phyloP scores from a whole-genome alignment of 257 asterid species.

The Paulownia fortunei region DNA sequence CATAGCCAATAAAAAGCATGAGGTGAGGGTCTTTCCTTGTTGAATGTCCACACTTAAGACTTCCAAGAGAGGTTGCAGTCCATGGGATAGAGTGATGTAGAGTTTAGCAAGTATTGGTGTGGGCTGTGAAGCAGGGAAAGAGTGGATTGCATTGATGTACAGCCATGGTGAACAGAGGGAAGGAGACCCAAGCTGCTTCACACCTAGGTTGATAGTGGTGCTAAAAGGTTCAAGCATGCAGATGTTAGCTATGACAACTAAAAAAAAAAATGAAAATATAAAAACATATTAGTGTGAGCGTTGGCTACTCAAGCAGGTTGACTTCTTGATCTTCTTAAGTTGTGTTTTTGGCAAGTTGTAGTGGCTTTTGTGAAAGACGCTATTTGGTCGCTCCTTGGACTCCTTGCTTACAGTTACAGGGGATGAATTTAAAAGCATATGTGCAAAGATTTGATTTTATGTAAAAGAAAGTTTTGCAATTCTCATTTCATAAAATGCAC shows the following conservation, averaged over 20 bases:
- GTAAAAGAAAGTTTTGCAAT: neutral
- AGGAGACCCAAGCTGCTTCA: neutral
- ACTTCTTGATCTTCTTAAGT: neutral
- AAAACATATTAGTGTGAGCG: neutral
- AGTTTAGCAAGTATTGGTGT: neutral
- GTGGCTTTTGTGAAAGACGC: neutral
- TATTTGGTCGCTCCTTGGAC: neutral
- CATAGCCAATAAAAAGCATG: neutral
- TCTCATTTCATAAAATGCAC: conserved; percentile 11
- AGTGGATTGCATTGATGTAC: neutral
- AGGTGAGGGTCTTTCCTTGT: neutral
- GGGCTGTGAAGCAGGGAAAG: neutral
- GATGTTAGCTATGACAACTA: neutral
- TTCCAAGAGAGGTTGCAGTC: neutral
- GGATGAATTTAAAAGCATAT: neutral
- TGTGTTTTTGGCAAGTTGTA: neutral
- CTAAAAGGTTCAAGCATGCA: neutral
- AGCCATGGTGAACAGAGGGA: neutral
- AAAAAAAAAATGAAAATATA: neutral
- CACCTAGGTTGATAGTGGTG: neutral
- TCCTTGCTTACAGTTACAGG: conserved; percentile 4
- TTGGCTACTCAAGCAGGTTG: neutral
- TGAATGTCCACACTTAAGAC: neutral
- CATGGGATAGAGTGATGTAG: neutral
- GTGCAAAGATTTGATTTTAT: neutral